A percentile compares a stretch with the other conserved stretches of the same genome.
These are phyloP conservation scores for Puccinia hordei DNA, from an alignment of 1,284 basidiomycete species.

Conservation along the genomic window DNA sequence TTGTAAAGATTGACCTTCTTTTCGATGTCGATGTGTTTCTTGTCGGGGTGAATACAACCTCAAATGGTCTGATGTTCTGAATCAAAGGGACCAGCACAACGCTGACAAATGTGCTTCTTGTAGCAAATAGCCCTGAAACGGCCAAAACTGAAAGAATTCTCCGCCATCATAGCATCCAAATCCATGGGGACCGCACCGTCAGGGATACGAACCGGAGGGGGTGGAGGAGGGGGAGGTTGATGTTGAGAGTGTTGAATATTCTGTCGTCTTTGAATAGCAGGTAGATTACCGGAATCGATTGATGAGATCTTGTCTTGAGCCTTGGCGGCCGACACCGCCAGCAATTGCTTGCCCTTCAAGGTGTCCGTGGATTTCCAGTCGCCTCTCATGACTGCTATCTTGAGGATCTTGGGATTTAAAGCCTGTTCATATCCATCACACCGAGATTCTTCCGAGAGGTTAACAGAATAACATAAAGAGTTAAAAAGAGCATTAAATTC, in stretches of 20 bases:
- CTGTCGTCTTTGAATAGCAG: not conserved
- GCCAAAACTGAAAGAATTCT: not conserved
- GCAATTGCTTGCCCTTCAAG: not conserved
- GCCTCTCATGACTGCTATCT: not conserved
- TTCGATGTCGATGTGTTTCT: not conserved
- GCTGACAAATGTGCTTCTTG: not conserved
- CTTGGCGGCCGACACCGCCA: not conserved
- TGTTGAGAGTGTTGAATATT: not conserved
- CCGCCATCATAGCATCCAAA: not conserved
- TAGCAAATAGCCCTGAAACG: not conserved
- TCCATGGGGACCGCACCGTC: not conserved
- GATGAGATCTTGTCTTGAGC: not conserved
- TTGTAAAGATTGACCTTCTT: not conserved
- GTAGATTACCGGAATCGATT: not conserved
- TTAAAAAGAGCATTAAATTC: slow-evolving; percentile 19
- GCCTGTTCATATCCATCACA: slow-evolving; percentile 21
- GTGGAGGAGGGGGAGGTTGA: not conserved
- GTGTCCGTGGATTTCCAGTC: slow-evolving; percentile 1
- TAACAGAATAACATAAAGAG: not conserved
- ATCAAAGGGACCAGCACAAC: not conserved
- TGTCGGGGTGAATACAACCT: not conserved
- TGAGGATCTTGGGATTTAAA: slow-evolving; percentile 11
- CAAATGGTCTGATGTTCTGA: not conserved
- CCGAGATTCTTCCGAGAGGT: slow-evolving; percentile 1
- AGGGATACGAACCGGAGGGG: not conserved